Percentiles rank a stretch among this genome's conserved stretches.
phyloP scores from a whole-genome alignment of 768 basidiomycete species.

The Leccinellum albellum region DNA sequence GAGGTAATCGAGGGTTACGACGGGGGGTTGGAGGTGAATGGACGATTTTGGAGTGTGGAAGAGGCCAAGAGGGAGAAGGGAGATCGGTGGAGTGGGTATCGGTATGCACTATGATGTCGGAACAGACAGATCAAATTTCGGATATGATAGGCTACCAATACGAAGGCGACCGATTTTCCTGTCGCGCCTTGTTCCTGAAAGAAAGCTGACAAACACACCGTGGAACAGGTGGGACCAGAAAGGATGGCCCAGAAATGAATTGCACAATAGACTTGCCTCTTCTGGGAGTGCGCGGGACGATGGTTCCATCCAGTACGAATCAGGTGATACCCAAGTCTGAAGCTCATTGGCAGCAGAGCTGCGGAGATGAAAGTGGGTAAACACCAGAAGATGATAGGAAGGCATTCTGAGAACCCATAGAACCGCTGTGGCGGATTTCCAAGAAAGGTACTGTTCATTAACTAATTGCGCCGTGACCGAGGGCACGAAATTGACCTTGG shows the following conservation, averaged over 20 bases:
- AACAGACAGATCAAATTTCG: background rate
- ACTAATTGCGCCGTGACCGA: background rate
- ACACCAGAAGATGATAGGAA: background rate
- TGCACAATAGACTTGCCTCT: background rate
- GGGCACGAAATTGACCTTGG: background rate
- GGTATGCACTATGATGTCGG: constrained; percentile 51
- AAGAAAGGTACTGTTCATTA: background rate
- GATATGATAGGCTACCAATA: background rate
- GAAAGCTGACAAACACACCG: background rate
- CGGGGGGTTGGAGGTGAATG: constrained; percentile 46
- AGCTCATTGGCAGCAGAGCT: background rate
- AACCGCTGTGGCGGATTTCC: background rate
- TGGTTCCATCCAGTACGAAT: background rate
- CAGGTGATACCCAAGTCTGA: background rate
- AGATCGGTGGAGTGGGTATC: constrained; percentile 73
- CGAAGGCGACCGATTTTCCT: background rate
- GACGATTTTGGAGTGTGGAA: constrained; percentile 51
- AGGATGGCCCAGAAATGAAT: too few species aligned
- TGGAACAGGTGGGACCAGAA: background rate
- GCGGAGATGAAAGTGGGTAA: background rate
- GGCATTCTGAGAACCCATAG: background rate
- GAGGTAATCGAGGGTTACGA: constrained; percentile 51
- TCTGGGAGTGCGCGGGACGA: background rate
- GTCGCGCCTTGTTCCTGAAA: background rate
- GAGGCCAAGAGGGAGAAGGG: constrained; percentile 71